Base-by-base conservation (phyloP, 306 rosid genomes). In the Vicia villosa region DNA sequence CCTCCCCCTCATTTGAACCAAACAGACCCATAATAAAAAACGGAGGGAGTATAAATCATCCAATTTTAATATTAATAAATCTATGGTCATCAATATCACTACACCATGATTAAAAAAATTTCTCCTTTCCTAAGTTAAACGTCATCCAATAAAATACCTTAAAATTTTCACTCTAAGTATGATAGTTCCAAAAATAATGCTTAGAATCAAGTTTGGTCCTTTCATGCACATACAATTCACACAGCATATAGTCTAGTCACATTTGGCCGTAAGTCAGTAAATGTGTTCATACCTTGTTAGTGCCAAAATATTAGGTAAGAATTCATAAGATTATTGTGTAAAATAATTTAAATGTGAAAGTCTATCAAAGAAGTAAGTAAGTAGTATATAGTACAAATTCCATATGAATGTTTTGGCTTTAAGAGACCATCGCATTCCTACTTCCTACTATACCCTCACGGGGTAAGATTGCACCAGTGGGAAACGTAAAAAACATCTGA, bases 251-350 rank as follows among this genome's bases (percentile, higher is more conserved):
- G 43, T 66, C 60, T 26, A 66, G 59, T 54, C 66, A 63, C 63
- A 63, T 56, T 71, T 54, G 60, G 66, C 61, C 3, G 19, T n/a
- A 41, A 28, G 26, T 50, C 5, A 51, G 49, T 38, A 34, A 51
- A 38, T 68, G 60, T 55, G 56, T 42, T 46, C 70, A 45, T 56
- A 72, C 62, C 63, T n/a, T 62, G 47, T 70, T 32, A 74, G 49
- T 24, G 15, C 28, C 10, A 79, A 38, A 60, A 16, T 41, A 51
- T 79, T 73, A 73, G 82, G 79, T 79, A 54, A 66, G 66, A 41
- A 55, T 6, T 32, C 6, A 32, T 56, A 26, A 59, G 59, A 32
- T 36, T 60, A 19, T 36, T 78, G 20, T 43, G n/a, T 17, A 45
- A 22, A 38, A 28, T 50, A 40, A 32, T 52, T n/a, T 1, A 51